Conservation (phyloP, 345 rosid species). For the Ceriops tagal region DNA sequence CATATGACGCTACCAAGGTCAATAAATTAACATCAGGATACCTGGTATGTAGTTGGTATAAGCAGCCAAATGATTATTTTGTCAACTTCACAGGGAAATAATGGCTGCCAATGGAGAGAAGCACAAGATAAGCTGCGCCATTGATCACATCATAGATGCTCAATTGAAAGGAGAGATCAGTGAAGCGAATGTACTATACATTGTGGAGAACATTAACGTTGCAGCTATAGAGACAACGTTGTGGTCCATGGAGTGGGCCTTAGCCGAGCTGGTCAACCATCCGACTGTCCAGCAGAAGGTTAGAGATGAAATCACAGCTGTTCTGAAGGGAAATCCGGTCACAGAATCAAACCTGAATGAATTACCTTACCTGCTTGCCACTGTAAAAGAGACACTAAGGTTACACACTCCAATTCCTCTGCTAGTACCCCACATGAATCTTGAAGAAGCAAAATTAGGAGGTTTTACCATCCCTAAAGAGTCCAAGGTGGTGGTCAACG, state of each 20-base stretch:
- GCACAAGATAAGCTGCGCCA: constrained; percentile 48
- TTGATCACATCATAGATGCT: constrained; percentile 57
- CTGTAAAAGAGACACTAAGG: constrained; percentile 53
- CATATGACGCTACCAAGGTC: no score
- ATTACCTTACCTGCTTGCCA: constrained; percentile 53
- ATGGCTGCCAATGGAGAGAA: constrained; percentile 48
- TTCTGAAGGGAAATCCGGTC: constrained; percentile 32
- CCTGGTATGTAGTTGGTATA: no score
- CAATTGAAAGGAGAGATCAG: constrained; percentile 55
- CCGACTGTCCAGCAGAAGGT: constrained; percentile 46
- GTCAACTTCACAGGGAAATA: constrained; percentile 29
- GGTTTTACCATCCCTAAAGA: constrained; percentile 53
- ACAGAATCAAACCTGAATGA: constrained; percentile 41
- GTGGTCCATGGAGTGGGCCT: constrained; percentile 77
- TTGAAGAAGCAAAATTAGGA: constrained; percentile 51
- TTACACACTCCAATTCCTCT: constrained; percentile 59
- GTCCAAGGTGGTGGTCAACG: constrained; percentile 59
- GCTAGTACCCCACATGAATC: constrained; percentile 66
- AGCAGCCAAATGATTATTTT: no score
- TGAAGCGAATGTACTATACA: constrained; percentile 57
- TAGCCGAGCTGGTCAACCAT: constrained; percentile 60
- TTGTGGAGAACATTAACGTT: constrained; percentile 66
- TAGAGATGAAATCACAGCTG: constrained; percentile 38
- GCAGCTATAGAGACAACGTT: constrained; percentile 66
- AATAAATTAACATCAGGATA: no score